phyloP scores from a whole-genome alignment of 73 alveolate genomes.

The Tetrahymena borealis region DNA sequence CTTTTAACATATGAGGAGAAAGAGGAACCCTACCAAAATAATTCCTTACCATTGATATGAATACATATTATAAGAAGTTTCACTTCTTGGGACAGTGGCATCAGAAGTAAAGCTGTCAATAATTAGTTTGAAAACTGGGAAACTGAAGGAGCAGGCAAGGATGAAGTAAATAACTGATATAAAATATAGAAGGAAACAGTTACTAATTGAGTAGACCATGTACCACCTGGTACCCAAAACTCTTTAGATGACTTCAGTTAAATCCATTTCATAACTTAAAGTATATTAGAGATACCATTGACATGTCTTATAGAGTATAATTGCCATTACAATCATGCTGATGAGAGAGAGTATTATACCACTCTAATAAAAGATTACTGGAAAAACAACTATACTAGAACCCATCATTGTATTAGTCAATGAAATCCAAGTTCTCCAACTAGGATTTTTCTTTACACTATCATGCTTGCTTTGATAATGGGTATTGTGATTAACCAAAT shows the following conservation, averaged over 20 bases:
- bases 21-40: neutral
- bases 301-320: neutral
- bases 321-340: neutral
- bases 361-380: neutral
- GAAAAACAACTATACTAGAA: neutral
- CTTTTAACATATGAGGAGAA: neutral
- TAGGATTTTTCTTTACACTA: neutral
- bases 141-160: neutral
- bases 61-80: neutral
- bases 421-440: conserved; percentile 1
- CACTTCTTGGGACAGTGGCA: neutral
- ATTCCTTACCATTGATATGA: neutral
- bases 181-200: neutral
- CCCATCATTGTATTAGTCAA: neutral
- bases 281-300: neutral
- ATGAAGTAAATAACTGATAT: neutral
- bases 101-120: neutral
- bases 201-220: neutral
- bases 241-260: neutral
- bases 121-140: neutral
- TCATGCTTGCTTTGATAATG: neutral
- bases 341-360: neutral
- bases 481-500: neutral
- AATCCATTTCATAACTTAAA: neutral
- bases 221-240: neutral